These are phyloP conservation scores for Russula olivacea DNA, from an alignment of 768 basidiomycete species.

Conservation along the genomic window DNA sequence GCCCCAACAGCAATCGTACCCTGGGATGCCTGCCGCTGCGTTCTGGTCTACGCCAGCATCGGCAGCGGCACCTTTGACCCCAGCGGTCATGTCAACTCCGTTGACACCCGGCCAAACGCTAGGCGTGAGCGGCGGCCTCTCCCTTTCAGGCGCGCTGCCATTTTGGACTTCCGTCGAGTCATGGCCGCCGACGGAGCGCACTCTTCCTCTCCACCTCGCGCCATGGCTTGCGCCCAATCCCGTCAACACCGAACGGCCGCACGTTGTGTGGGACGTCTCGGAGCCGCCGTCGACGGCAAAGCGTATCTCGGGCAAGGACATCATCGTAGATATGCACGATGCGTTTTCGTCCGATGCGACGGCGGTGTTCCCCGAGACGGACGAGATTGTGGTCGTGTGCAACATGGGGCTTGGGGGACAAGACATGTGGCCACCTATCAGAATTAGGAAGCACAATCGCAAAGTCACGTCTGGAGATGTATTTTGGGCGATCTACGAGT, in stretches of 20 bases:
- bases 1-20: background rate
- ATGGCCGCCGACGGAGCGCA: constrained; percentile 18
- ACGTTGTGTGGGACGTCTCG: constrained; percentile 19
- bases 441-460: constrained; percentile 3
- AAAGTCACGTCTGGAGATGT: constrained; percentile 18
- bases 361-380: constrained; percentile 17
- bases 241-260: constrained; percentile 11
- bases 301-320: constrained; percentile 20
- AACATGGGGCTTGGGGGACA: background rate
- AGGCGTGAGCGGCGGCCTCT: constrained; percentile 2
- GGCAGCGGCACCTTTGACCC: background rate
- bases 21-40: background rate
- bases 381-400: constrained; percentile 16
- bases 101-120: constrained; percentile 4
- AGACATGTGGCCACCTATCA: constrained; percentile 19
- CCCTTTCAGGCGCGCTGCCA: constrained; percentile 4
- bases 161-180: constrained; percentile 16
- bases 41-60: background rate
- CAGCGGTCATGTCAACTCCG: constrained; percentile 8
- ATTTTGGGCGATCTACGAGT: constrained; percentile 23
- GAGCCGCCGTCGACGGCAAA: constrained; percentile 16
- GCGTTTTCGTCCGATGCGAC: constrained; percentile 9
- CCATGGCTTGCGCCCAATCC: constrained; percentile 23
- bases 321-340: constrained; percentile 19
- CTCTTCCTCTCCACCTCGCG: constrained; percentile 20